Conservation (phyloP, 176 grass and related monocot genomes). For the Avena sativa region DNA sequence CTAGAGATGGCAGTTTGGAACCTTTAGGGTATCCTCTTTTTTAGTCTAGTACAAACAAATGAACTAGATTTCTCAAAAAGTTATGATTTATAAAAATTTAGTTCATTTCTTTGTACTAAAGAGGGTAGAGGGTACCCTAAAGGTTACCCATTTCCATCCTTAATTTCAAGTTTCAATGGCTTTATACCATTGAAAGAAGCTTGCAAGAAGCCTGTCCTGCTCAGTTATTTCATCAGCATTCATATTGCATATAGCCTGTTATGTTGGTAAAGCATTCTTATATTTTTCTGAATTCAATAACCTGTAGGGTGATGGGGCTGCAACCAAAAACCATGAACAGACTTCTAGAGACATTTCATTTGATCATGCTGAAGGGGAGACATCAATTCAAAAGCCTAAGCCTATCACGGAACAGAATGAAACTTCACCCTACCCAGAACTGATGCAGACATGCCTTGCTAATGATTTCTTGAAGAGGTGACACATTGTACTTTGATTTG, state of each 20-base stretch:
- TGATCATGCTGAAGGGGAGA: constrained; percentile 32
- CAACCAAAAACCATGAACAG: constrained; percentile 15
- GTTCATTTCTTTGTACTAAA: too few relatives aligned
- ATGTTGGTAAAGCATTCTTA: constrained; percentile 2
- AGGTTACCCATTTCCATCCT: too few relatives aligned
- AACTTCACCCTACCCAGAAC: constrained; percentile 47
- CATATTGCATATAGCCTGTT: constrained; percentile 2
- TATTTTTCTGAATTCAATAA: constrained; percentile 19
- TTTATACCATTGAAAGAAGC: background rate
- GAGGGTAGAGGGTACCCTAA: too few relatives aligned
- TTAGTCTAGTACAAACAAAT: too few relatives aligned
- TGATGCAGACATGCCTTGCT: constrained; percentile 57
- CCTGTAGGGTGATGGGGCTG: constrained; percentile 41
- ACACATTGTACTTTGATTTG: constrained; percentile 23
- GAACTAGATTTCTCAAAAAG: too few relatives aligned
- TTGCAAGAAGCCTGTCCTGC: background rate
- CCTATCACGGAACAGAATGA: constrained; percentile 35
- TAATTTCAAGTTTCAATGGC: background rate
- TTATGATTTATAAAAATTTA: too few relatives aligned
- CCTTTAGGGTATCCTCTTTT: too few relatives aligned
- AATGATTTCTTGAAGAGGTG: constrained; percentile 97
- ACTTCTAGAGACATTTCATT: constrained; percentile 31
- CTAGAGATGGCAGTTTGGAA: too few relatives aligned
- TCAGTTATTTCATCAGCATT: constrained; percentile 28
- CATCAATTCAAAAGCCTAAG: constrained; percentile 43